Evolutionary conservation across 169 alveolate species (phyloP), one percentile per base, ranked within the genome.

Genomic region (Plasmodium gonderi): DNA sequence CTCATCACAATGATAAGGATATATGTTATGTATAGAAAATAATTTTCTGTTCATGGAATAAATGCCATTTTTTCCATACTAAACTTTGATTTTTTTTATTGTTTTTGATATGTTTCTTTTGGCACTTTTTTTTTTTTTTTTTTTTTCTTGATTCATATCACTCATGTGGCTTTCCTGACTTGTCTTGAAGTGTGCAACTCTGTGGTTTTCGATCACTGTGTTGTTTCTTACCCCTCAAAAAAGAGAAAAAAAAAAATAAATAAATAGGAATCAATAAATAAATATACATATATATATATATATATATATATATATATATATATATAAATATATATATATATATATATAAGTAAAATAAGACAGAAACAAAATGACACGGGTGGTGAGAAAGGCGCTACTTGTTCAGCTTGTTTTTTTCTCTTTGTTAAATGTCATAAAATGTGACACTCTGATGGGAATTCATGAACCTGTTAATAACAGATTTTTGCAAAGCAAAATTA

Each of bases 401-500:
- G 29, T 83, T n/a, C 64, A 47, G 44, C 29, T 54, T 51, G 29
- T 60, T n/a, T 17, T 68, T 26, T 83, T 68, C 54, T 72, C 14
- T 49, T 87, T 87, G 44, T 29, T 79, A 3, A 2, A 42, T 51
- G 26, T 75, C 51, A 36, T 11, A 42, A 75, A 47, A 4, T 87
- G 93, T 45, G 79, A 75, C 44, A 65, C 6, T 23, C 26, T 79
- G 26, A 87, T 29, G 11, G 91, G 80, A 64, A 33, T 72, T 17
- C 33, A 82, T n/a, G 82, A 69, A 17, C 54, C 65, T 69, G 6
- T 1, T 20, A 17, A 76, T 54, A 87, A 49, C 49, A 49, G 93
- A 74, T 87, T 87, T 47, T 45, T 87, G 64, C 93, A 87, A 75
- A 87, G 93, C 87, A 87, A 87, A 87, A 87, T 77, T 75, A 87